phyloP scores from a whole-genome alignment of 139 green algal genomes.

The Chlorella vulgaris region DNA sequence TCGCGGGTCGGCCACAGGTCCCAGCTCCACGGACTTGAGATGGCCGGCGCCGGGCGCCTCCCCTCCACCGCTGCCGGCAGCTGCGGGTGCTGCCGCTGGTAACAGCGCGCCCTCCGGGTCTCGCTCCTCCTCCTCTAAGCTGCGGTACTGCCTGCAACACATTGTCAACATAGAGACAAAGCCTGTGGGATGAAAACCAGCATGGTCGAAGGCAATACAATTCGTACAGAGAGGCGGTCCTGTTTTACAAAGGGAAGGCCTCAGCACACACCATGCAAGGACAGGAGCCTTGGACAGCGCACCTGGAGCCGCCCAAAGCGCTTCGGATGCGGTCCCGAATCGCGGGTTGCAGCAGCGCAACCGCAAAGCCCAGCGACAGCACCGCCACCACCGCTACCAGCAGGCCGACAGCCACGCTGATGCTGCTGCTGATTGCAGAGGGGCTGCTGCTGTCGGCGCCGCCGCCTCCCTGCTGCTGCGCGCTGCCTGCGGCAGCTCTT shows the following conservation, averaged over 20 bases:
- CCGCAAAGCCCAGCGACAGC: not conserved
- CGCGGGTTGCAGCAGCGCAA: conserved; percentile 26
- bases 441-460: not conserved
- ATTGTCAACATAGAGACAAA: not conserved
- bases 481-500: not conserved
- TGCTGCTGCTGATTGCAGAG: not conserved
- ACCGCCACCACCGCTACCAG: conserved; percentile 12
- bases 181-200: not conserved
- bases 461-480: not conserved
- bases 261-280: not conserved
- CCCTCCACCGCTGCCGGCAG: not conserved
- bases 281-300: not conserved
- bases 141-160: conserved; percentile 12
- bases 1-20: not conserved
- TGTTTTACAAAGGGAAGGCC: not conserved
- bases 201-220: not conserved
- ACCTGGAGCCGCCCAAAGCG: not conserved
- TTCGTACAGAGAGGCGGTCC: not conserved
- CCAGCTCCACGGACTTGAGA: not conserved
- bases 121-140: not conserved
- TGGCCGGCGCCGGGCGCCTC: not conserved
- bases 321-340: not conserved
- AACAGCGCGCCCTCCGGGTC: conserved; percentile 6
- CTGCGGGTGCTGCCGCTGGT: not conserved
- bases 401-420: conserved; percentile 16